A percentile compares a stretch with the other conserved stretches of the same genome.
phyloP scores from a whole-genome alignment of 2,329 filamentous ascomycete genomes.

The Fusarium coicis region DNA sequence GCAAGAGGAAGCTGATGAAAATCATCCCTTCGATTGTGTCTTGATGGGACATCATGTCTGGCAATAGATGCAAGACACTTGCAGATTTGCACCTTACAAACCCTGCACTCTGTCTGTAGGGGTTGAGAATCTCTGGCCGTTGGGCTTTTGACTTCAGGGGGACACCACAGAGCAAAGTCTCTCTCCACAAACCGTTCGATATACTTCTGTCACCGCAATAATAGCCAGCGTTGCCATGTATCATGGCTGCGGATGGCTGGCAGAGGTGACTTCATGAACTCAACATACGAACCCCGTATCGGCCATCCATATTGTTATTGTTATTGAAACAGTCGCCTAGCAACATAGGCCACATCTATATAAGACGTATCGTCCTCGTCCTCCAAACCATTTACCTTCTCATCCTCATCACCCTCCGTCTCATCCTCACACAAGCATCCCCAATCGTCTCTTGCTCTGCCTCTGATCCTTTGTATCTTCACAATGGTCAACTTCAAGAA shows the following conservation, averaged over 20 bases:
- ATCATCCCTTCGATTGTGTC: conserved; percentile 17
- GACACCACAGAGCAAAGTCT: background rate
- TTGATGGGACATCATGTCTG: conserved; percentile 1
- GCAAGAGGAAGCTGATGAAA: conserved; percentile 41
- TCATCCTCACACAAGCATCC: conserved; percentile 21
- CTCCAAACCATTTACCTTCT: background rate
- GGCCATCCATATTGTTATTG: conserved; percentile 6
- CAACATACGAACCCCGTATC: background rate
- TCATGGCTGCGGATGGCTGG: background rate
- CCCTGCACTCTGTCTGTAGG: background rate
- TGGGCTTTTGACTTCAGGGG: background rate
- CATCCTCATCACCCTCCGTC: conserved; percentile 10
- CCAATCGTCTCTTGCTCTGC: background rate
- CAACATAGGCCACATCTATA: conserved; percentile 23
- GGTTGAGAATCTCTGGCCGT: background rate
- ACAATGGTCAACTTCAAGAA: conserved; percentile 48
- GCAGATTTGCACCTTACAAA: background rate
- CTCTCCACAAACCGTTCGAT: background rate
- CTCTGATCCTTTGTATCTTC: conserved; percentile 11
- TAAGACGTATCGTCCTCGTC: conserved; percentile 27
- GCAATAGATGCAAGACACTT: conserved; percentile 5
- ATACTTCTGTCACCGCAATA: background rate
- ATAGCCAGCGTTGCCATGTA: background rate
- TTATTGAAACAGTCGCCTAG: background rate
- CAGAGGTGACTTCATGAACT: background rate